Percentiles rank a stretch among this genome's conserved stretches.
Conservation (phyloP, 305 asterid species). For the Fraxinus sp. region DNA sequence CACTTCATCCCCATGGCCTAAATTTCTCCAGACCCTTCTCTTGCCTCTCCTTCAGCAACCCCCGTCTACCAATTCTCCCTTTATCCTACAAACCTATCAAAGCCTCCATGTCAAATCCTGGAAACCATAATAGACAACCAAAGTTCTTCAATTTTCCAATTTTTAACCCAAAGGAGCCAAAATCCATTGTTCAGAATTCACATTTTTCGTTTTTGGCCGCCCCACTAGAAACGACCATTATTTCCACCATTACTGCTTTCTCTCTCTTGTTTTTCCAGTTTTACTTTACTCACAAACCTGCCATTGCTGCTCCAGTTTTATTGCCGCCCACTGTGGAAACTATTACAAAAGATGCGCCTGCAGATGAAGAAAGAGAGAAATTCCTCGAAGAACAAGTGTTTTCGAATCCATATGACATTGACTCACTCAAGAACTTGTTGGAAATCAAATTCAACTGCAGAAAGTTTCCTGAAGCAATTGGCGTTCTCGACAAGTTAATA, state of each 20-base stretch:
- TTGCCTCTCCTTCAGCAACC: constrained; percentile 41
- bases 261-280: constrained; percentile 48
- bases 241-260: constrained; percentile 57
- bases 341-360: constrained; percentile 22
- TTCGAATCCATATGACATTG: constrained; percentile 53
- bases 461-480: constrained; percentile 59
- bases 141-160: constrained; percentile 14
- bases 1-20: constrained; percentile 36
- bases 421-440: constrained; percentile 51
- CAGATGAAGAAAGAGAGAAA: constrained; percentile 50
- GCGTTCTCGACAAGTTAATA: constrained; percentile 45
- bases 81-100: constrained; percentile 29
- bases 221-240: constrained; percentile 44
- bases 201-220: constrained; percentile 26
- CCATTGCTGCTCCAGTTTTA: constrained; percentile 34
- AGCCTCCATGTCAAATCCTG: constrained; percentile 36
- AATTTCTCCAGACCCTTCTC: constrained; percentile 40
- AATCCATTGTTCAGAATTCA: background rate
- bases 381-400: constrained; percentile 41
- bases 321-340: constrained; percentile 39
- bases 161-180: background rate
- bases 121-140: constrained; percentile 9
- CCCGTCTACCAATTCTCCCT: constrained; percentile 27
- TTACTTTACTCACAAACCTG: constrained; percentile 33
- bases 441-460: constrained; percentile 55